Conservation (phyloP, 441 rosid genomes). For the Sinapis alba region DNA sequence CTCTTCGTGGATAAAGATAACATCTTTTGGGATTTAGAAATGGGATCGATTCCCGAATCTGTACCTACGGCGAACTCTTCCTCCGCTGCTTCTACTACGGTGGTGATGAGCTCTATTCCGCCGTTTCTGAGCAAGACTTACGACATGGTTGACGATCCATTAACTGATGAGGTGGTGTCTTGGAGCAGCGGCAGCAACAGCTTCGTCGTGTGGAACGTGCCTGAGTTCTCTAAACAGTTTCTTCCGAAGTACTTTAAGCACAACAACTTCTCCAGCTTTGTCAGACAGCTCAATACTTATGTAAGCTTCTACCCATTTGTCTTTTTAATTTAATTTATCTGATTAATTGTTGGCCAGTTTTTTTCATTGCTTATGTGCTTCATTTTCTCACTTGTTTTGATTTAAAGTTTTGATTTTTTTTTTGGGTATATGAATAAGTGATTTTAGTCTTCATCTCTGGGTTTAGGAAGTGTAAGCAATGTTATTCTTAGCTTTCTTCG, state of each 20-base stretch:
- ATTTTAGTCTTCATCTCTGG: neutral
- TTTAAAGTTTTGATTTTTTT: neutral
- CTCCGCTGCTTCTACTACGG: neutral
- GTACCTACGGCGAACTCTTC: neutral
- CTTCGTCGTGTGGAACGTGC: neutral
- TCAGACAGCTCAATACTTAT: neutral
- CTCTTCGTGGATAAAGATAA: neutral
- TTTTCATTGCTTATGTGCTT: neutral
- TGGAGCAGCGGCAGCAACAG: neutral
- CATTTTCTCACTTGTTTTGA: neutral
- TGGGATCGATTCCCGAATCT: neutral
- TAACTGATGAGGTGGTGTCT: neutral
- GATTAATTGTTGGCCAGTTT: neutral
- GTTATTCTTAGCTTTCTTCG: neutral
- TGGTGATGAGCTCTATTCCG: conserved; percentile 3
- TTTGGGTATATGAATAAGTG: neutral
- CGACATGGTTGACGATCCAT: neutral
- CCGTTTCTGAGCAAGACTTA: neutral
- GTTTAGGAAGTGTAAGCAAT: neutral
- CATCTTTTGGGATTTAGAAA: neutral
- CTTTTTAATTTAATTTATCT: neutral
- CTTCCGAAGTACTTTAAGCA: neutral
- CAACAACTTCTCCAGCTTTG: neutral
- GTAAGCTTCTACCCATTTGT: neutral
- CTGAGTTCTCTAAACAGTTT: neutral